These are phyloP conservation scores for Hyphodiscus sp. DNA, from an alignment of 2,329 filamentous ascomycete genomes.

Conservation along the genomic window DNA sequence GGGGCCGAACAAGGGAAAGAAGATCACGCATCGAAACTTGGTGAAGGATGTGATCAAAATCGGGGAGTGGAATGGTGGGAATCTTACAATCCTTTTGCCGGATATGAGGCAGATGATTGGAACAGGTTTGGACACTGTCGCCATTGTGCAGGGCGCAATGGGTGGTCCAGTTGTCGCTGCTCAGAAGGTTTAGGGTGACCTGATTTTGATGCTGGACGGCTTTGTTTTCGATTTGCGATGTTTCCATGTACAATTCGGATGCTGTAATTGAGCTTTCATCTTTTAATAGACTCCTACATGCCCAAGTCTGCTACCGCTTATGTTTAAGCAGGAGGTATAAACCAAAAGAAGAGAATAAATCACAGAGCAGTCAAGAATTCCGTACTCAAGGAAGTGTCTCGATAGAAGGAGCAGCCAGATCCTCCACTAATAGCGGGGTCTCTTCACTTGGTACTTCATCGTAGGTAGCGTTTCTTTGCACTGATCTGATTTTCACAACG, in stretches of 20 bases:
- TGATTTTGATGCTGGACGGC: no score
- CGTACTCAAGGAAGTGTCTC: slow-evolving; percentile 20
- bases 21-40: slow-evolving; percentile 30
- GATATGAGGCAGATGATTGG: slow-evolving; percentile 16
- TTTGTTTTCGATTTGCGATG: no score
- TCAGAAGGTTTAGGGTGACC: no score
- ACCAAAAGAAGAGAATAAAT: no score
- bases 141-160: slow-evolving; percentile 24
- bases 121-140: slow-evolving; percentile 25
- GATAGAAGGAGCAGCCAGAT: background rate
- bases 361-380: no score
- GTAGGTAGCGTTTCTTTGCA: background rate
- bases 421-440: background rate
- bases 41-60: slow-evolving; percentile 30
- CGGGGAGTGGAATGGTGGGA: slow-evolving; percentile 32
- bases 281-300: no score
- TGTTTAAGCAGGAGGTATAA: no score
- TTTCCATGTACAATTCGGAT: no score
- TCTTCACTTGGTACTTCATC: background rate
- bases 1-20: slow-evolving; percentile 31
- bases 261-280: no score
- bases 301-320: no score
- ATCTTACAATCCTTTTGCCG: slow-evolving; percentile 25
- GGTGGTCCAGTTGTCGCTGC: slow-evolving; percentile 12
- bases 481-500: background rate